Percentiles rank a stretch among this genome's conserved stretches.
These are phyloP conservation scores for Thecaphora thlaspeos DNA, from an alignment of 1,284 basidiomycete species.

Conservation along the genomic window DNA sequence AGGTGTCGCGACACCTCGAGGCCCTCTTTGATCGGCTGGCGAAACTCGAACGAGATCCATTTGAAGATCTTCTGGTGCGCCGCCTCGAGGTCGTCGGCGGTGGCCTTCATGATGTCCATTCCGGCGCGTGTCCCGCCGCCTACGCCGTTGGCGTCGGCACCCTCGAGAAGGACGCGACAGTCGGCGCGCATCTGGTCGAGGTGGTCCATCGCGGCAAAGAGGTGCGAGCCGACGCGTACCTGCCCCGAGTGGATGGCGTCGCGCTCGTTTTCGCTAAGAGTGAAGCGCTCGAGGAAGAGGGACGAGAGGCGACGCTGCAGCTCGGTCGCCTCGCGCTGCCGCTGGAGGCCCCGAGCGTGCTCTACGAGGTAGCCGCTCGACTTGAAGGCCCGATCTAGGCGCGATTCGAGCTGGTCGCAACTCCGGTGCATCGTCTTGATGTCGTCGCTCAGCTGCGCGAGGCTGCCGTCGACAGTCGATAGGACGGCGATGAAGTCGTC, in stretches of 20 bases:
- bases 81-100: conserved; percentile 73
- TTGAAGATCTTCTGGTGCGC: conserved; percentile 85
- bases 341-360: conserved; percentile 26
- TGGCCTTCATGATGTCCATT: conserved; percentile 72
- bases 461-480: conserved; percentile 75
- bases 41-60: conserved; percentile 82
- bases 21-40: conserved; percentile 61
- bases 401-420: conserved; percentile 23
- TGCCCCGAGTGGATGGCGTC: conserved; percentile 75
- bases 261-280: conserved; percentile 72
- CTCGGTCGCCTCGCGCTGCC: conserved; percentile 12
- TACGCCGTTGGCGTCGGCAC: not conserved
- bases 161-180: conserved; percentile 62
- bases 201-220: conserved; percentile 85
- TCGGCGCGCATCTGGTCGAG: conserved; percentile 78
- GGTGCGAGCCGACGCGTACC: conserved; percentile 69
- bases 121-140: conserved; percentile 30
- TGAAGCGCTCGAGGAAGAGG: conserved; percentile 80
- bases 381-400: conserved; percentile 11
- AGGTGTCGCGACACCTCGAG: conserved; percentile 74
- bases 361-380: conserved; percentile 34
- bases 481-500: conserved; percentile 77
- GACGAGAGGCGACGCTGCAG: conserved; percentile 68
- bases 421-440: conserved; percentile 20
- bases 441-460: conserved; percentile 24